Evolutionary conservation across 1,139 yeast genomes (phyloP).

Genomic region (Blastobotrys ciferrii): DNA sequence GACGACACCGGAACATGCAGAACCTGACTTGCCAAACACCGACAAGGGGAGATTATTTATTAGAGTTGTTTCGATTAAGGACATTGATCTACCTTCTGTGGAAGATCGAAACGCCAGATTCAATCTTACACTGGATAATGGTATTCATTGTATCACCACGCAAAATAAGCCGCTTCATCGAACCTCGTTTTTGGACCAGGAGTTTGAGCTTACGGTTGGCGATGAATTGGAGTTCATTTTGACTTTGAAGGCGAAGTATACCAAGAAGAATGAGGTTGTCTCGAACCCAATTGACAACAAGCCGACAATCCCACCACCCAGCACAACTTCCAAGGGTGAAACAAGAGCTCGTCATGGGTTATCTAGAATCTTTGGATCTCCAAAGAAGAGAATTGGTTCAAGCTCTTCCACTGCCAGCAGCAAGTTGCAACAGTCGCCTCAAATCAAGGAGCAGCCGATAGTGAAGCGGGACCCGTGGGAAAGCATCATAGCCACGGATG

Average conservation of each 20-base stretch:
- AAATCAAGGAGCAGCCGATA: conserved; percentile 7
- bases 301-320: conserved; percentile 16
- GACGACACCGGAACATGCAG: conserved; percentile 15
- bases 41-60: conserved; percentile 78
- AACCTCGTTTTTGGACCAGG: conserved; percentile 60
- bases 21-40: conserved; percentile 32
- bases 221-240: conserved; percentile 65
- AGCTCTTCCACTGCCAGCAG: conserved; percentile 11
- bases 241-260: conserved; percentile 64
- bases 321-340: conserved; percentile 10
- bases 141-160: conserved; percentile 81
- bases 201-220: conserved; percentile 77
- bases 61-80: conserved; percentile 58
- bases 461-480: conserved; percentile 26
- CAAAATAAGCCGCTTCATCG: conserved; percentile 52
- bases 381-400: conserved; percentile 18
- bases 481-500: conserved; percentile 64
- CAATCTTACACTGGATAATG: conserved; percentile 79
- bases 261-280: conserved; percentile 47
- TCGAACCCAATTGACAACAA: conserved; percentile 35
- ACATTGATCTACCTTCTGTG: conserved; percentile 54
- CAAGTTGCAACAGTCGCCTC: conserved; percentile 14
- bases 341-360: conserved; percentile 12
- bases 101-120: conserved; percentile 61
- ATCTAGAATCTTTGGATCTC: conserved; percentile 24